Base-by-base conservation (phyloP, 495 filamentous ascomycete species). In the Neurospora sublineolata region DNA sequence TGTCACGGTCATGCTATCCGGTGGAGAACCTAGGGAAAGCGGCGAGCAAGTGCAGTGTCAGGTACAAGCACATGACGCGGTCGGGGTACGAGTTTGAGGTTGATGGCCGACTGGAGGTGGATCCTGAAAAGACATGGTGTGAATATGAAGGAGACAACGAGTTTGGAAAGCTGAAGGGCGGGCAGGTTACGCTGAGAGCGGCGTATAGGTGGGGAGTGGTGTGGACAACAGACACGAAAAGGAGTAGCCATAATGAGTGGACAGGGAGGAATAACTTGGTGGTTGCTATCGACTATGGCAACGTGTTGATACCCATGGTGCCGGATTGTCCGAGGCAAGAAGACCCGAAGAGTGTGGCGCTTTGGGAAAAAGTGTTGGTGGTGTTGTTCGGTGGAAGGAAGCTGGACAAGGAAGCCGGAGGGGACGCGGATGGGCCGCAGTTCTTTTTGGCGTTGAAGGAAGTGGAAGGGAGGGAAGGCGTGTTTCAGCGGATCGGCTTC, bases 61-160 rank as follows among this genome's bases (percentile, higher is more conserved):
- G 72, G 7, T 75, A 75, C 27, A 71, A 69, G 36, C 73, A 75
- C 37, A 67, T 75, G 6, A 73, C 69, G 3, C 41, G 68, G 10
- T 60, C 52, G 23, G 52, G 52, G 5, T 42, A 71, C 27, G 37
- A 38, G 3, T 75, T 75, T 38, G 18, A 44, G 2, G 20, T 67
- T 2, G 72, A 75, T 37, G 16, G n/a, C 0, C 30, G 72, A 33
- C 58, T 75, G 3, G n/a, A 39, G 69, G 69, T 75, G 4, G 42
- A 75, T 20, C 5, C 18, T 6, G 42, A 69, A 6, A 69, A 46
- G 4, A 75, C 73, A 1, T 75, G 70, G 42, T 75, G 73, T 46
- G 41, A 67, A 1, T 73, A 71, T 5, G 69, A 75, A 33, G 36
- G 41, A 23, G 72, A 42, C 16, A 73, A 71, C 23, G 37, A 60